phyloP scores from a whole-genome alignment of 371 early-diverging fungal genomes.

The Zychaea mexicana region DNA sequence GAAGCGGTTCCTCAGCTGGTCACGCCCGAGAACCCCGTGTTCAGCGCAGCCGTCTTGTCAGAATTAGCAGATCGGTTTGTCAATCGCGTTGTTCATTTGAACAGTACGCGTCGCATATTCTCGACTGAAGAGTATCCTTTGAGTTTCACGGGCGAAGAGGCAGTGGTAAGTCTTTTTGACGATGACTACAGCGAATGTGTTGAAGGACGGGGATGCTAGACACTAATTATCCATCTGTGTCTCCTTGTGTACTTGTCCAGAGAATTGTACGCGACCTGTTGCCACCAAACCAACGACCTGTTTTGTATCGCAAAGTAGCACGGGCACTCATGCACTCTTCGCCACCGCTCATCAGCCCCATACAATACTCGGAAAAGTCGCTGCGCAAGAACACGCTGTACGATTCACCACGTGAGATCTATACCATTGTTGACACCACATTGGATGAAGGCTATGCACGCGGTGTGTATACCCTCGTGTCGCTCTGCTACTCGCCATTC shows the following conservation, averaged over 20 bases:
- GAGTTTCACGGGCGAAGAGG: conserved; percentile 50
- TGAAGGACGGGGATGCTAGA: neutral
- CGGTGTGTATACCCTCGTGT: conserved; percentile 42
- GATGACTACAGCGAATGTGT: no score
- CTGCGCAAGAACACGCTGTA: conserved; percentile 38
- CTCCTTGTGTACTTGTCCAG: no score
- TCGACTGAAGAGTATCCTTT: conserved; percentile 43
- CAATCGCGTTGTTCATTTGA: conserved; percentile 24
- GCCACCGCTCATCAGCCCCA: conserved; percentile 39
- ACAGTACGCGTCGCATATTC: conserved; percentile 34
- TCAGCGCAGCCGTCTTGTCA: conserved; percentile 39
- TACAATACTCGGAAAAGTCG: conserved; percentile 45
- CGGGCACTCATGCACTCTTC: conserved; percentile 34
- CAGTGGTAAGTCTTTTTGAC: conserved; percentile 26
- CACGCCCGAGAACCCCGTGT: neutral
- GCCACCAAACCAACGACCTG: conserved; percentile 19
- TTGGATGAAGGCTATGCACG: conserved; percentile 25
- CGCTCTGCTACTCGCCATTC: conserved; percentile 35
- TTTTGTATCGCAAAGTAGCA: conserved; percentile 30
- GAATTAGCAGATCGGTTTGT: conserved; percentile 28
- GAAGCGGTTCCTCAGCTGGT: neutral
- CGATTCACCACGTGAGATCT: conserved; percentile 37
- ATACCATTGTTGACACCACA: conserved; percentile 33
- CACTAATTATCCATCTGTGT: no score
- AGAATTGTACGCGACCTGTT: conserved; percentile 34